Evolutionary conservation across 1,284 basidiomycete species (phyloP).

Genomic region (Wallemia ichthyophaga): DNA sequence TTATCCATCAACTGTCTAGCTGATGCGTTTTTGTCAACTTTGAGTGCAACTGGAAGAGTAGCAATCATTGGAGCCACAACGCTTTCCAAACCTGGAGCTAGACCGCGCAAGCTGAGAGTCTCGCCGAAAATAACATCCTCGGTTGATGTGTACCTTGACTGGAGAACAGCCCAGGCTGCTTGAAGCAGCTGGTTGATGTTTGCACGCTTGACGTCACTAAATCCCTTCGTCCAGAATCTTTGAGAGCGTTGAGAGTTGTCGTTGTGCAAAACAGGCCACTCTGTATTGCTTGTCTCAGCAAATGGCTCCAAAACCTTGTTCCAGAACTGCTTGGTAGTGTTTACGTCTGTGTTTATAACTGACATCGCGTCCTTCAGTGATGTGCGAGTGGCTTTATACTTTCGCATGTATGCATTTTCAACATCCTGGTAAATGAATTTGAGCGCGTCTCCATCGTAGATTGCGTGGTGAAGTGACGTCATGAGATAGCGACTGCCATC

Average conservation of each 20-base stretch:
- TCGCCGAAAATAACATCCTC: constrained; percentile 11
- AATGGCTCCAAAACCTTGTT: background rate
- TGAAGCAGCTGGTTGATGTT: constrained; percentile 11
- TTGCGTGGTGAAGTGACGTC: background rate
- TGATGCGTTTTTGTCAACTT: constrained; percentile 3
- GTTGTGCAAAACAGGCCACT: background rate
- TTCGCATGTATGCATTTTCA: background rate
- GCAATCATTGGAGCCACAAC: constrained; percentile 12
- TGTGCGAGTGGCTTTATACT: background rate
- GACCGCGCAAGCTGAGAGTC: constrained; percentile 10
- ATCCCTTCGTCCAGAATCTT: background rate
- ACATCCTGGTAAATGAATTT: background rate
- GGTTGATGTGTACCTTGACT: constrained; percentile 11
- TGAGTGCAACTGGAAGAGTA: constrained; percentile 11
- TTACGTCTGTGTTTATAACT: background rate
- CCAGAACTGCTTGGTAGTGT: background rate
- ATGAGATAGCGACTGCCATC: background rate
- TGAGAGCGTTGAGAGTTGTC: background rate
- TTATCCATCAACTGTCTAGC: constrained; percentile 7
- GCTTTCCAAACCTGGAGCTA: constrained; percentile 7
- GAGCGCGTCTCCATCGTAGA: background rate
- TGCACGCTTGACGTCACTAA: background rate
- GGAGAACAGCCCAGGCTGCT: constrained; percentile 13
- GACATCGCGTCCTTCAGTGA: background rate
- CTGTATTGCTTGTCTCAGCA: background rate